Base-by-base conservation (phyloP, 1,284 basidiomycete genomes). In the Cystobasidium sp. region DNA sequence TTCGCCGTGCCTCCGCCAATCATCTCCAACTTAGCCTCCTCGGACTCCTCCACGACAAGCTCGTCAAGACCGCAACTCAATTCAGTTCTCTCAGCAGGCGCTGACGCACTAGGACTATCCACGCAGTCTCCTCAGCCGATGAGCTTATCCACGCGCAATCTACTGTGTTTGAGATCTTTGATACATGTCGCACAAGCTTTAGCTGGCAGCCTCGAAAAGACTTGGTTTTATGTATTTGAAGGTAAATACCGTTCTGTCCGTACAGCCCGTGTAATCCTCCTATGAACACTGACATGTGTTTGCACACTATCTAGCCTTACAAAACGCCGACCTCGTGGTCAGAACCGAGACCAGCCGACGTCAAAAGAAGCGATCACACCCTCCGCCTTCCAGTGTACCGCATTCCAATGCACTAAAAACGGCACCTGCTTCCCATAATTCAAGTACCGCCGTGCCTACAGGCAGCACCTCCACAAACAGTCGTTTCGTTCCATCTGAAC, bases 241-340 rank as follows among this genome's bases (percentile, higher is more conserved):
- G 69, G 69, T 71, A 55, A 8, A 51, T 43, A 14, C 43, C 20
- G 12, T 20, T 24, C 6, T 31, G 20, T 37, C 16, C 18, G 9
- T 16, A n/a, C 14, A 58, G 16, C 55, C 16, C 12, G 14, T 3
- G 6, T 49, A 49, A 12, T 49, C 10, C 9, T 16, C 16, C 37
- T 39, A 18, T 1, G 31, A 59, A 4, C 37, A n/a, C n/a, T n/a
- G 6, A 20, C 14, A 3, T 8, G 37, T n/a, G 18, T 41, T 5
- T 6, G 14, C 18, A 9, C n/a, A 1, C 5, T 59, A 8, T 16
- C 12, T 7, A 80, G 88, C 90, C 0, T 83, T 97, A 47, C 94
- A 97, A 83, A 96, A 94, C 78, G 93, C 94, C 6, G 93, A 95
- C 78, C 94, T 93, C 79, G 91, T 97, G 18, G 85, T 97, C 85